A percentile compares a stretch with the other conserved stretches of the same genome.
These are phyloP conservation scores for Termitomyces sp. DNA, from an alignment of 768 basidiomycete species.

Conservation along the genomic window DNA sequence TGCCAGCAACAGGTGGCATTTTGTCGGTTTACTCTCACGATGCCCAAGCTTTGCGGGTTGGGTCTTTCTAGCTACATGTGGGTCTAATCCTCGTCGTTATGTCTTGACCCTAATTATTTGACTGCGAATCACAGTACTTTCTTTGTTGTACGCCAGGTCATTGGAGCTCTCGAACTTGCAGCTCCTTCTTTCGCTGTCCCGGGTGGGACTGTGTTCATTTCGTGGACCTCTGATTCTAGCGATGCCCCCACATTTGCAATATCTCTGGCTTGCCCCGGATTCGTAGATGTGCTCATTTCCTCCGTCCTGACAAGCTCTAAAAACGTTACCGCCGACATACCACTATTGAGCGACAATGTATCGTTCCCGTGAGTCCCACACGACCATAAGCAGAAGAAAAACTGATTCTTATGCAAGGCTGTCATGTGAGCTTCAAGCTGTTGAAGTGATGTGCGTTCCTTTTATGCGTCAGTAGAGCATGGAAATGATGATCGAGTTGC, in stretches of 20 bases:
- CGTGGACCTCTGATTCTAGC: too few species aligned
- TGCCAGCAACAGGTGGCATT: too few species aligned
- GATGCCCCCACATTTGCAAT: not conserved
- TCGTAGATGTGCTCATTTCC: not conserved
- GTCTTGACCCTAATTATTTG: too few species aligned
- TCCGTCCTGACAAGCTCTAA: not conserved
- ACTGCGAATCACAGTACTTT: too few species aligned
- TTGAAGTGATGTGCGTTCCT: not conserved
- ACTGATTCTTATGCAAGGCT: not conserved
- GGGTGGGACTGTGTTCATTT: too few species aligned
- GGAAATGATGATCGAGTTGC: not conserved
- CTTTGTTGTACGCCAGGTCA: not conserved
- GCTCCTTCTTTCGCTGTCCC: too few species aligned
- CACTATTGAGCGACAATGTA: not conserved
- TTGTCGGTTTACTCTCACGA: not conserved
- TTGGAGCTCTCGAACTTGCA: too few species aligned
- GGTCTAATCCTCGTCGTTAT: not conserved
- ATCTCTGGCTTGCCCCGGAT: not conserved
- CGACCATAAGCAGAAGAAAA: not conserved
- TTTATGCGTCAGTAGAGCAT: not conserved
- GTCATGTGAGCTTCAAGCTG: not conserved
- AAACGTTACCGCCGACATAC: accelerated
- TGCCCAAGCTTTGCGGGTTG: not conserved
- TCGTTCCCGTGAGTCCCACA: not conserved
- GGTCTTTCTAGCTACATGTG: not conserved